Percentiles rank a stretch among this genome's conserved stretches.
Conservation (phyloP, 225 moss, liverwort and hornwort species). For the Sphagnum contortum region DNA sequence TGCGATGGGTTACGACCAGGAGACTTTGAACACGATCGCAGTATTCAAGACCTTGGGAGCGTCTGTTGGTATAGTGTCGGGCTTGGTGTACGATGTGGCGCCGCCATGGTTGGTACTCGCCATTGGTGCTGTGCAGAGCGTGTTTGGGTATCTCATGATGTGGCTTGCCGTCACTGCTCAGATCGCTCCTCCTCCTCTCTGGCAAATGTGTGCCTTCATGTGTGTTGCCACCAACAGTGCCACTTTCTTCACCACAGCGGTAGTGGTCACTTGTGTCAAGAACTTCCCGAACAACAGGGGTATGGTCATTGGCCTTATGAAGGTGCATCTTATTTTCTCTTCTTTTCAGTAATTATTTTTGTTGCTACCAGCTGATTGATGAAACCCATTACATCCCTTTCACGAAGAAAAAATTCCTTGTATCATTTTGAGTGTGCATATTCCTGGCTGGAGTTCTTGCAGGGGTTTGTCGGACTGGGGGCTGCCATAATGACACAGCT, state of each 20-base stretch:
- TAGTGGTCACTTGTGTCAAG: constrained; percentile 63
- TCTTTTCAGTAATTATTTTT: too few relatives aligned
- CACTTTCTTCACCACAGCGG: constrained; percentile 54
- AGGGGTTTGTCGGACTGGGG: constrained; percentile 42
- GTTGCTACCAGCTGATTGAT: too few relatives aligned
- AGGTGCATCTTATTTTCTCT: constrained; percentile 14
- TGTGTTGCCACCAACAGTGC: constrained; percentile 47
- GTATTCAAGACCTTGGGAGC: constrained; percentile 53
- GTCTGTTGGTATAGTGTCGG: constrained; percentile 50
- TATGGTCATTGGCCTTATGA: constrained; percentile 52
- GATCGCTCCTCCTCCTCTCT: constrained; percentile 36
- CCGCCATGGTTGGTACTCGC: constrained; percentile 43
- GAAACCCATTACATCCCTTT: too few relatives aligned
- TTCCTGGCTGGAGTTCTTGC: constrained; percentile 21
- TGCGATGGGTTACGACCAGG: constrained; percentile 42
- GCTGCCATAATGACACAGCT: constrained; percentile 56
- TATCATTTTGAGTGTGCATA: constrained; percentile 6
- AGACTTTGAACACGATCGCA: constrained; percentile 39
- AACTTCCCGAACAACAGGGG: constrained; percentile 58
- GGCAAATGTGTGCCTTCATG: constrained; percentile 54
- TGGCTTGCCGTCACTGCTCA: constrained; percentile 40
- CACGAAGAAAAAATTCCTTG: too few relatives aligned
- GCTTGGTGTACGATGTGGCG: constrained; percentile 40
- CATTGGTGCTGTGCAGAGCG: constrained; percentile 29
- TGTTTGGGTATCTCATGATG: constrained; percentile 40